Conservation (phyloP, 2,329 filamentous ascomycete species). For the Plectosphaerella plurivora region DNA sequence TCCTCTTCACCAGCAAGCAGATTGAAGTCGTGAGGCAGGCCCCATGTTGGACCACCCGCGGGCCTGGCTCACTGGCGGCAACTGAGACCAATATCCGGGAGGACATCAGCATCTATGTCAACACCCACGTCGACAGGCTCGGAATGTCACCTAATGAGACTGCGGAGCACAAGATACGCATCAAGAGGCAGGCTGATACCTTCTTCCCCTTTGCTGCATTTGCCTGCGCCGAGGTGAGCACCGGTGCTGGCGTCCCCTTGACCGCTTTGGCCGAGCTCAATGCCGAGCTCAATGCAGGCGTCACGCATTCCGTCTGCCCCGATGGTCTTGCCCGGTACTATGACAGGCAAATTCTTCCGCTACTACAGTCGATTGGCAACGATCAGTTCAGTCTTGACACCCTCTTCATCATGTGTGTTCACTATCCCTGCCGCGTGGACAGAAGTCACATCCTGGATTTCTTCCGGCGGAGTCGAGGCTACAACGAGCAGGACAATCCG, state of each 20-base stretch:
- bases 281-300: background rate
- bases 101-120: slow-evolving; percentile 6
- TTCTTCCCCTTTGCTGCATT: slow-evolving; percentile 14
- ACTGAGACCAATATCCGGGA: slow-evolving; percentile 7
- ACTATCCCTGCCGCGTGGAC: too few species aligned
- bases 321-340: slow-evolving; percentile 7
- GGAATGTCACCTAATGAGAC: background rate
- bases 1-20: slow-evolving; percentile 6
- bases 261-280: too few species aligned
- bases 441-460: too few species aligned
- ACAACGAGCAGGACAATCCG: too few species aligned
- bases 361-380: slow-evolving; percentile 12
- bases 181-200: slow-evolving; percentile 6
- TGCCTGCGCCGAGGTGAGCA: slow-evolving; percentile 8
- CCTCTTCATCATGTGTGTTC: background rate
- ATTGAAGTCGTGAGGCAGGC: slow-evolving; percentile 1
- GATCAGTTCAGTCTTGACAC: slow-evolving; percentile 1
- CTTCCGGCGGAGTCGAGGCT: too few species aligned
- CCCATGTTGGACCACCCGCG: background rate
- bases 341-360: slow-evolving; percentile 12
- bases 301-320: slow-evolving; percentile 6
- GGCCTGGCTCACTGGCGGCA: slow-evolving; percentile 2
- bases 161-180: background rate
- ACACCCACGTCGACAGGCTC: slow-evolving; percentile 10
- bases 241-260: too few species aligned